Conservation (phyloP, 257 asterid species). For the Capsicum pubescens region DNA sequence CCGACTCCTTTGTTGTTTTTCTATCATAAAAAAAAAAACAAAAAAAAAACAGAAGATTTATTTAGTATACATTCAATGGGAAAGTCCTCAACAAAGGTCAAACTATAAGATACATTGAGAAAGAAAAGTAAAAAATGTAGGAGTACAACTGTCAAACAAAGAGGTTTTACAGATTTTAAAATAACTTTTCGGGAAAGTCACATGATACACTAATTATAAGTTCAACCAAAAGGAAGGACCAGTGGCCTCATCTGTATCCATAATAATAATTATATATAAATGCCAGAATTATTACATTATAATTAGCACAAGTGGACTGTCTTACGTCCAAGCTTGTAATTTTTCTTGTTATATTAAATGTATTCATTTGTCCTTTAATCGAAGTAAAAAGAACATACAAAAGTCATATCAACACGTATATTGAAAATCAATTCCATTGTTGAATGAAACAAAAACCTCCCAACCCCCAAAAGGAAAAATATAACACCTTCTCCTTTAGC, state of each 20-base stretch:
- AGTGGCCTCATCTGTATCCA: slow-evolving; percentile 52
- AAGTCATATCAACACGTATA: slow-evolving; percentile 53
- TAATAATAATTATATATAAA: slow-evolving; percentile 28
- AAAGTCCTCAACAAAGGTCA: slow-evolving; percentile 56
- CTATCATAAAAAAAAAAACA: neutral
- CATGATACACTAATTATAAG: slow-evolving; percentile 52
- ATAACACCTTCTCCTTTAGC: neutral
- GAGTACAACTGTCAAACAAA: slow-evolving; percentile 60
- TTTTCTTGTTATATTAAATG: neutral
- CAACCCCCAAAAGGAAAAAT: slow-evolving; percentile 38
- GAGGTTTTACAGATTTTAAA: slow-evolving; percentile 3
- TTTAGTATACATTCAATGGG: slow-evolving; percentile 21
- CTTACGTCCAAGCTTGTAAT: slow-evolving; percentile 44
- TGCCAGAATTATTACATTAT: slow-evolving; percentile 67
- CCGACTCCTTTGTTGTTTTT: neutral
- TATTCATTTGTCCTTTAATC: neutral
- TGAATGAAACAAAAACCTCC: slow-evolving; percentile 45
- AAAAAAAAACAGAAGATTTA: neutral
- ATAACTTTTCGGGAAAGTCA: slow-evolving; percentile 47
- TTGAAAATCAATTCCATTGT: slow-evolving; percentile 53
- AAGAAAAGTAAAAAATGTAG: neutral
- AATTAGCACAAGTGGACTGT: slow-evolving; percentile 55
- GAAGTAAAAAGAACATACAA: neutral
- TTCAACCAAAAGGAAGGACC: slow-evolving; percentile 71
- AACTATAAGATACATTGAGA: slow-evolving; percentile 52